These are phyloP conservation scores for Jimgerdemannia flammicorona DNA, from an alignment of 192 early-diverging fungal species.

Conservation along the genomic window DNA sequence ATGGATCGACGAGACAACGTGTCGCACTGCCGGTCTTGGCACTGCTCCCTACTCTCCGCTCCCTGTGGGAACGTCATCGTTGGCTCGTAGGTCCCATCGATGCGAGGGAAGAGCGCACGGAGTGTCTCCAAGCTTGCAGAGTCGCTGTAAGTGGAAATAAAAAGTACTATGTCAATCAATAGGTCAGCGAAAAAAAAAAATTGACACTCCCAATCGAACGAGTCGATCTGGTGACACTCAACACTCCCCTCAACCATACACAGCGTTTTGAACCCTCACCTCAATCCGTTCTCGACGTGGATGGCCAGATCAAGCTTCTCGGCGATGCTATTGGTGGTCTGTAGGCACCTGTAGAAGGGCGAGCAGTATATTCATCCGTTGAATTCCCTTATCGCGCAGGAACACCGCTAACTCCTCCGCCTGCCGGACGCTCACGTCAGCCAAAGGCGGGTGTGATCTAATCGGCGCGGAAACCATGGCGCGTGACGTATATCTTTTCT, in stretches of 20 bases:
- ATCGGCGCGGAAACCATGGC: constrained; percentile 29
- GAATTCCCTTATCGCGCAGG: constrained; percentile 15
- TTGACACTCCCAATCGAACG: not conserved
- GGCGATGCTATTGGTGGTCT: constrained; percentile 14
- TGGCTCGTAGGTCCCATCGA: constrained; percentile 7
- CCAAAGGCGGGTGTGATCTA: constrained; percentile 22
- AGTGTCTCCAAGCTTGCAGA: constrained; percentile 8
- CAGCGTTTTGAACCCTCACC: constrained; percentile 6
- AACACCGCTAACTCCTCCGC: constrained; percentile 15
- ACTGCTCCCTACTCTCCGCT: constrained; percentile 8
- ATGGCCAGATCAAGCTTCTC: constrained; percentile 6
- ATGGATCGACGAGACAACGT: constrained; percentile 1
- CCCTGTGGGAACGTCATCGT: constrained; percentile 13
- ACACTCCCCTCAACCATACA: not conserved
- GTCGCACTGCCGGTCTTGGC: constrained; percentile 17
- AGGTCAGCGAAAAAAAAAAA: not conserved
- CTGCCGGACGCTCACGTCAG: constrained; percentile 12
- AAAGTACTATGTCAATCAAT: not conserved
- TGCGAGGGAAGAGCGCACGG: constrained; percentile 9
- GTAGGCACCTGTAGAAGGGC: constrained; percentile 26
- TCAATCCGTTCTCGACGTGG: constrained; percentile 15
- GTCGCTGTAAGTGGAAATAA: constrained; percentile 4
- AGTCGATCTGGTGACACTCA: not conserved
- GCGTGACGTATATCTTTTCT: constrained; percentile 25
- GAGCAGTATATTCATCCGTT: constrained; percentile 24